Evolutionary conservation across 495 filamentous ascomycete species (phyloP), one percentile per base, ranked within the genome.

Genomic region (Podospora pseudopauciseta): DNA sequence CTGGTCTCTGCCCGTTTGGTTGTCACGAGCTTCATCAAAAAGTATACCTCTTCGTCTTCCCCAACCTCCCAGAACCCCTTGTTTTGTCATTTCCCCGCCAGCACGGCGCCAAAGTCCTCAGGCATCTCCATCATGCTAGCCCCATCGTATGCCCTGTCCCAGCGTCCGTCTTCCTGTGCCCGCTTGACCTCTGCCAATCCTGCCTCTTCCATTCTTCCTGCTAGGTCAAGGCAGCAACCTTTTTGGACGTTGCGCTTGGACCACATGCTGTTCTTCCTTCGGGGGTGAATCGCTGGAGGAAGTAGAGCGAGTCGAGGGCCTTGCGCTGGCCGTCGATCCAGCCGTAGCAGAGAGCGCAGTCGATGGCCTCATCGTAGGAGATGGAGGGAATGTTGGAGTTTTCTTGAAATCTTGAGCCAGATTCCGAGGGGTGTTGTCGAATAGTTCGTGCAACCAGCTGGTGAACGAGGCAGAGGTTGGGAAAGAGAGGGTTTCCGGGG

Each of bases 301-400:
- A 83, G 73, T 74, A 79, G 19, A 75, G 60, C 5, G 75, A 71
- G 67, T 84, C 77, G 65, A 79, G 74, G 26, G 71, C 67, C 26
- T 82, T 80, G 23, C 76, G 72, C 61, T 85, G 85, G 4, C 85
- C 86, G 72, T 88, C 86, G 63, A 88, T 88, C 86, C 86, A 88
- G 6, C 86, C 85, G 68, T 83, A 84, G 70, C 86, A 88, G 3
- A 88, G 75, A 6, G 85, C 84, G 28, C 77, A 72, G 76, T 87
- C 83, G 34, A 87, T 80, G 9, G 86, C 86, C 69, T 86, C 80
- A 15, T 80, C 77, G 32, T 84, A 80, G n/a, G 80, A 80, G 18
- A 87, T 75, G 0, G 84, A 85, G 0, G 77, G 68, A 27, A 78
- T 75, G 3, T 72, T 72, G 11, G 81, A 79, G 26, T 65, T 65